Conservation (phyloP, 2,329 filamentous ascomycete species). For the Cladosporium oxysporum region DNA sequence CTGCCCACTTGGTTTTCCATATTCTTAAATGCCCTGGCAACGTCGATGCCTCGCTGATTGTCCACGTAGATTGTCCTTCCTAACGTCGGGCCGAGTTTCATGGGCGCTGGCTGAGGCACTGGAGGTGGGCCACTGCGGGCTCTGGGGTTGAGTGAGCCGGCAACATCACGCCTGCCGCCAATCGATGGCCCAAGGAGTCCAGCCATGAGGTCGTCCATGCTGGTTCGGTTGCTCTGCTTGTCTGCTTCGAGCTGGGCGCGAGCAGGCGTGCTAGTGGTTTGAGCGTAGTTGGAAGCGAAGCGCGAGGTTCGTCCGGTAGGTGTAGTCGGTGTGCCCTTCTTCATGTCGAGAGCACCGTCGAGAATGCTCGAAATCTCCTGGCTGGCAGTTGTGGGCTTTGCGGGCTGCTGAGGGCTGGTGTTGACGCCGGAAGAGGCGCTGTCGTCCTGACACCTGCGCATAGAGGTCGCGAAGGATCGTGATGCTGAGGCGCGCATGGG, state of each 20-base stretch:
- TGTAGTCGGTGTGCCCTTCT: slow-evolving; percentile 31
- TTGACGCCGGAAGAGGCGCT: slow-evolving; percentile 16
- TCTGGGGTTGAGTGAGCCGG: slow-evolving; percentile 22
- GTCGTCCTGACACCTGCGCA: slow-evolving; percentile 17
- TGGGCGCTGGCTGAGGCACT: slow-evolving; percentile 24
- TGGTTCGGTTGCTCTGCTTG: slow-evolving; percentile 16
- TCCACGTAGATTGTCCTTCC: slow-evolving; percentile 45
- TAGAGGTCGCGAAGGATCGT: slow-evolving; percentile 28
- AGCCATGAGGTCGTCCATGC: slow-evolving; percentile 25
- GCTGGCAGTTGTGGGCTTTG: slow-evolving; percentile 25
- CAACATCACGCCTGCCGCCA: slow-evolving; percentile 4
- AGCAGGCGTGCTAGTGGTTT: slow-evolving; percentile 26
- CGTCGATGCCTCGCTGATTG: slow-evolving; percentile 41
- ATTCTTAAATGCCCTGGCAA: slow-evolving; percentile 50
- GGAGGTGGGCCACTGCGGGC: slow-evolving; percentile 15
- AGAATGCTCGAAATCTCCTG: slow-evolving; percentile 32
- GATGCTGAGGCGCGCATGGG: slow-evolving; percentile 22
- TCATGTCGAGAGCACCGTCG: slow-evolving; percentile 34
- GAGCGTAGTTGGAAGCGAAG: slow-evolving; percentile 31
- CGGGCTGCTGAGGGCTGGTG: slow-evolving; percentile 19
- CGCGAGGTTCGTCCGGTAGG: slow-evolving; percentile 31
- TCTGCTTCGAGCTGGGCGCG: slow-evolving; percentile 19
- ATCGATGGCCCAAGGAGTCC: neutral
- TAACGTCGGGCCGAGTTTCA: slow-evolving; percentile 42
- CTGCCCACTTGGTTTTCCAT: slow-evolving; percentile 47